Base-by-base conservation (phyloP, 192 early-diverging fungal species). In the Backusella westeae region DNA sequence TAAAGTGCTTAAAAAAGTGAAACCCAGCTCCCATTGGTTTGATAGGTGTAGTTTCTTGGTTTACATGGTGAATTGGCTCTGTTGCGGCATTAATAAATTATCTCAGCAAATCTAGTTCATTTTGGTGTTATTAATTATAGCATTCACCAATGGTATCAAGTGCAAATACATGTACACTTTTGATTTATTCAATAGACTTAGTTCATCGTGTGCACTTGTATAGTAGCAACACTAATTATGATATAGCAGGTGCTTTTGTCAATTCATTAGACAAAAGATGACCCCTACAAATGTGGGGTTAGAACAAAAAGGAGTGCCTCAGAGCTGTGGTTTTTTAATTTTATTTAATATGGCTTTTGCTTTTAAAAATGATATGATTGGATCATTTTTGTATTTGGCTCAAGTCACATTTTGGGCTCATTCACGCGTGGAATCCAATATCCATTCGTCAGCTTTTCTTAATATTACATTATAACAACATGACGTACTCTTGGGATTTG, bases 401-500 rank as follows among this genome's bases (percentile, higher is more conserved):
- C 10, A 63, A 63, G 56, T 63, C 56, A 63, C 56, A 63, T 29
- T 63, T 63, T 63, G 8, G 56, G 56, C 26, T 14, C 10, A 63
- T 23, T 63, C 26, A 29, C 56, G 56, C 56, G 56, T 63, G 56
- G 3, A 29, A 8, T 29, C 38, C 10, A 39, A 39, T 71, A 4
- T 42, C 39, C 46, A 29, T 49, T 49, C 42, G 41, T 32, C 17
- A 12, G 8, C 38, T 69, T 69, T 39, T 23, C 5, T 35, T 52
- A 8, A 12, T 35, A 32, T 39, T 73, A n/a, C 41, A 19, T 34
- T 38, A 21, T 39, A n/a, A 2, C 10, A 29, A 6, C 9, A 53
- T 73, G 80, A 49, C 76, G 17, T 79, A 39, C 34, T 74, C 81
- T n/a, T 92, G 91, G 91, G 90, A 92, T 67, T 79, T 83, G 44